Conservation (phyloP, 2,329 filamentous ascomycete genomes). For the Aspergillus luchuensis region DNA sequence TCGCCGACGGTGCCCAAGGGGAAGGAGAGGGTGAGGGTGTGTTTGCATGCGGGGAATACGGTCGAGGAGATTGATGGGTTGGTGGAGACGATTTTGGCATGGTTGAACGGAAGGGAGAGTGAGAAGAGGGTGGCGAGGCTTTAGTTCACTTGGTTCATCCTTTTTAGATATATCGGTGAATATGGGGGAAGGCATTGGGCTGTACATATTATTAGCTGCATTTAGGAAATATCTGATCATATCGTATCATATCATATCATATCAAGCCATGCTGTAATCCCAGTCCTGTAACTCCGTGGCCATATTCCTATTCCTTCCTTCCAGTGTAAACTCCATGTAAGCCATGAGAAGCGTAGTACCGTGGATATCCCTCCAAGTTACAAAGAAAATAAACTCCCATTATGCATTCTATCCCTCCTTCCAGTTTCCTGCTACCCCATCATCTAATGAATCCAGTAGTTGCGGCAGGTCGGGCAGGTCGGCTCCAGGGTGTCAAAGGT, state of each 20-base stretch:
- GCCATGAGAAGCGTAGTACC: neutral
- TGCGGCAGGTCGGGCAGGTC: slow-evolving; percentile 21
- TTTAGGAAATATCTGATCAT: neutral
- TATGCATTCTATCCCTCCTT: neutral
- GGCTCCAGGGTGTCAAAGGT: slow-evolving; percentile 1
- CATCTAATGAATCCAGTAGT: slow-evolving; percentile 9
- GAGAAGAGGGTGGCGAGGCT: slow-evolving; percentile 17
- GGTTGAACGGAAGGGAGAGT: slow-evolving; percentile 41
- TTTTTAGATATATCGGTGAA: neutral
- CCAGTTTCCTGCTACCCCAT: neutral
- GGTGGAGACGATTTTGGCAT: slow-evolving; percentile 51
- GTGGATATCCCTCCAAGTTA: neutral
- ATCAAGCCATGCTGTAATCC: neutral
- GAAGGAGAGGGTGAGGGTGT: slow-evolving; percentile 65
- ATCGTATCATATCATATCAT: neutral
- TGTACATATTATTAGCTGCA: neutral
- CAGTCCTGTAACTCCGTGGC: neutral
- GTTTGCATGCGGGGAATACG: slow-evolving; percentile 69
- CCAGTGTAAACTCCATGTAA: neutral
- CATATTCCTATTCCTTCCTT: neutral
- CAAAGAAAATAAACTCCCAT: neutral
- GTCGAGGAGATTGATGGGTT: slow-evolving; percentile 58
- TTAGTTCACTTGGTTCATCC: neutral
- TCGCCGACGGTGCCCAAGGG: slow-evolving; percentile 68
- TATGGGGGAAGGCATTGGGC: neutral